Conservation (phyloP, 2,329 filamentous ascomycete species). For the Coniochaeta sp. region DNA sequence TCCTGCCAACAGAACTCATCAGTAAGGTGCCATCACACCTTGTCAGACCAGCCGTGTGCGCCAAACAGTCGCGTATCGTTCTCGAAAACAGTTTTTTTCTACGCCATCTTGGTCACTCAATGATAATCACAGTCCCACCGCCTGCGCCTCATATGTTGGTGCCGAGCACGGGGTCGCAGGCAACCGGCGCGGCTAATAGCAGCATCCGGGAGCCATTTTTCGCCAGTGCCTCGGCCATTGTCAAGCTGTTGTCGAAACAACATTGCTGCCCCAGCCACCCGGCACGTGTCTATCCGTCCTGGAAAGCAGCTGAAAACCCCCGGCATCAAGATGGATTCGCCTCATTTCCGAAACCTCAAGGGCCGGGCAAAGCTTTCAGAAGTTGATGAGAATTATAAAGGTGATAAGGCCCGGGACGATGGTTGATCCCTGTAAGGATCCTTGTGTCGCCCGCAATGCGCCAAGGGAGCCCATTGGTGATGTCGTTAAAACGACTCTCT, state of each 20-base stretch:
- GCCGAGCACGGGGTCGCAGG: not conserved
- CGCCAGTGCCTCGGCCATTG: not conserved
- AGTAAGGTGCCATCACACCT: not conserved
- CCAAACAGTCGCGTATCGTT: not conserved
- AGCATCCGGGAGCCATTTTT: not conserved
- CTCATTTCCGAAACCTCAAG: not conserved
- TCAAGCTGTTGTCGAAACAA: not conserved
- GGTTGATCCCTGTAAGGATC: not conserved
- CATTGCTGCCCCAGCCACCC: not conserved
- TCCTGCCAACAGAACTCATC: not conserved
- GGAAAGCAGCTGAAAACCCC: not conserved
- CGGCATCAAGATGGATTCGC: not conserved
- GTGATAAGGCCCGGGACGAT: not conserved
- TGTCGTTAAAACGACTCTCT: not conserved
- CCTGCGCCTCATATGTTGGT: not conserved
- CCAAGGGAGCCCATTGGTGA: not conserved
- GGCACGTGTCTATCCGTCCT: not conserved
- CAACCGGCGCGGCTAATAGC: not conserved
- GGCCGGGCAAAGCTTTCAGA: not conserved
- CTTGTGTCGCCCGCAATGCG: not conserved
- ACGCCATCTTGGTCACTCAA: not conserved
- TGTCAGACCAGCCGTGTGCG: not conserved
- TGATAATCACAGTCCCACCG: not conserved
- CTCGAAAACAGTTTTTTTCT: not conserved
- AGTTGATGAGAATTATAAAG: not conserved